A percentile compares a stretch with the other conserved stretches of the same genome.
These are phyloP conservation scores for Diaporthe australafricana DNA, from an alignment of 2,329 filamentous ascomycete genomes.

Conservation along the genomic window DNA sequence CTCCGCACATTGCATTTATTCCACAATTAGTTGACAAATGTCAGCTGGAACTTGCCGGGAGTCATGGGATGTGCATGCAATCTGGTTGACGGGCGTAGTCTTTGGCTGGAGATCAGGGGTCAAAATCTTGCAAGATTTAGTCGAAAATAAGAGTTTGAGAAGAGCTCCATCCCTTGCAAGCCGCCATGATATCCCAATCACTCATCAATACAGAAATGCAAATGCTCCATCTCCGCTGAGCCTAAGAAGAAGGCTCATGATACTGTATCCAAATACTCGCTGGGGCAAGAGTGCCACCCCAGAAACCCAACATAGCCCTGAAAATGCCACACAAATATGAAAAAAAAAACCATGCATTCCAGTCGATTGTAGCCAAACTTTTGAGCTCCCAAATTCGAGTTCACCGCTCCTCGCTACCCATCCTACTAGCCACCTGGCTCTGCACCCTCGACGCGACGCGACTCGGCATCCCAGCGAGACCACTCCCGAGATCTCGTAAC, in stretches of 20 bases:
- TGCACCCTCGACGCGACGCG: slow-evolving; percentile 31
- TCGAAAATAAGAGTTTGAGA: not conserved
- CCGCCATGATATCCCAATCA: not conserved
- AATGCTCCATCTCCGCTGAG: not conserved
- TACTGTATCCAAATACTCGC: not conserved
- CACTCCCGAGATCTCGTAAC: slow-evolving; percentile 42
- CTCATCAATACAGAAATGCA: not conserved
- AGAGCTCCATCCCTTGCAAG: not conserved
- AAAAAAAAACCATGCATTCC: not conserved
- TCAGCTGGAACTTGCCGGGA: not conserved
- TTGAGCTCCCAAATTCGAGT: not conserved
- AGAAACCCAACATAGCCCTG: not conserved
- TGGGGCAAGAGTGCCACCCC: not conserved
- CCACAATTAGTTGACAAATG: no score
- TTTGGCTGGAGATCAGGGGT: not conserved
- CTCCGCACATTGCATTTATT: no score
- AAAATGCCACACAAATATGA: not conserved
- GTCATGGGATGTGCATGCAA: no score
- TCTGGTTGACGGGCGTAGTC: no score
- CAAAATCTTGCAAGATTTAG: not conserved
- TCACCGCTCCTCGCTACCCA: slow-evolving; percentile 38
- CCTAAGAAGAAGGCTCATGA: not conserved
- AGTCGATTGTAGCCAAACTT: not conserved
- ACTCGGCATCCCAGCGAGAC: slow-evolving; percentile 33
- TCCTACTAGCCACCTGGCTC: slow-evolving; percentile 35